Base-by-base conservation (phyloP, 169 alveolate genomes). In the Plasmodium blacklocki region DNA sequence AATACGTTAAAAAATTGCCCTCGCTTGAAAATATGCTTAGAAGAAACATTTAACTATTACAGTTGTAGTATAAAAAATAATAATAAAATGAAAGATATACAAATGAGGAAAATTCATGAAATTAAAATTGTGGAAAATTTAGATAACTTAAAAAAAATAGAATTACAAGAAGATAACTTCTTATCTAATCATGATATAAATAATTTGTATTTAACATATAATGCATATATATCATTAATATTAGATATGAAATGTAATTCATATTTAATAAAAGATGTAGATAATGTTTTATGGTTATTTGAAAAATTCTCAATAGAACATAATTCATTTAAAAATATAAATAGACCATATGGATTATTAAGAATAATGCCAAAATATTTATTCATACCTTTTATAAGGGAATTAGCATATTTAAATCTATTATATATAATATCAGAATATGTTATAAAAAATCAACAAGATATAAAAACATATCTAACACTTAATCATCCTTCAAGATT, bases 301-400 rank as follows among this genome's bases (percentile, higher is more conserved):
- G 95, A 93, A 60, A 91, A 91, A 29, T 94, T 92, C 60, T 92
- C 96, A 68, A 26, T 92, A 2, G 93, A 88, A 50, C 86, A 66
- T 45, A 45, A 21, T 21, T 59, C 88, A 12, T 73, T 74, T 70
- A 59, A 56, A 62, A 70, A 85, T 19, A 50, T 74, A 58, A 54
- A 80, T 29, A 71, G 59, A 32, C 92, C 95, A 29, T 68, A 73
- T 58, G 88, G 88, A 6, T 88, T 73, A 45, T 43, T 88, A 52
- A 19, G 93, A 12, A 88, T 74, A 11, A 76, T 94, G 11, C 95
- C 95, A 21, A 94, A 94, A 54, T 87, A 92, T 67, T 62, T 94
- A 93, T 94, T 93, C 88, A 91, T 93, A 39, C 94, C 94, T 19
- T 94, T 88, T 68, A 62, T 94, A 62, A 75, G 96, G 43, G 96